phyloP scores from a whole-genome alignment of 345 rosid species.

The Hypericum perforatum region DNA sequence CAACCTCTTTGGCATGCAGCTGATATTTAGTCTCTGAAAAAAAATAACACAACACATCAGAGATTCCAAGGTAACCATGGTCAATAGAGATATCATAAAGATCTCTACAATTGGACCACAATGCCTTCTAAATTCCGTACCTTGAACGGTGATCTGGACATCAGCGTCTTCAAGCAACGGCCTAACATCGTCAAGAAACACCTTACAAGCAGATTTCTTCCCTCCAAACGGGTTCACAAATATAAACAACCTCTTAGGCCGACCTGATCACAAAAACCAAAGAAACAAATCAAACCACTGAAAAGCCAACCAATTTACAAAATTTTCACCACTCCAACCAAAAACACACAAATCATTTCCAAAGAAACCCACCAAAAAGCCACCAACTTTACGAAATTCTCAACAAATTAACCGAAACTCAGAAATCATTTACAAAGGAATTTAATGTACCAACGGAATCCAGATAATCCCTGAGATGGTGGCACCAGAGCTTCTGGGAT shows the following conservation, averaged over 20 bases:
- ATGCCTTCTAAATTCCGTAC: constrained; percentile 19
- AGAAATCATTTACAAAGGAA: background rate
- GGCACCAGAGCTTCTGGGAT: constrained; percentile 51
- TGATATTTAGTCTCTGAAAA: constrained; percentile 56
- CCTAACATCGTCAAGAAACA: constrained; percentile 54
- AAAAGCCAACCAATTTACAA: too few relatives aligned
- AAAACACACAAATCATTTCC: background rate
- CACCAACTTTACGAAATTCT: too few relatives aligned
- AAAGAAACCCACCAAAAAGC: too few relatives aligned
- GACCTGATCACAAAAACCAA: constrained; percentile 27
- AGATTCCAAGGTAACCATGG: too few relatives aligned
- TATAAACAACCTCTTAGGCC: constrained; percentile 66
- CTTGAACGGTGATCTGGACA: constrained; percentile 56
- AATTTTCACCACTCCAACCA: background rate
- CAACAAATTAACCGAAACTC: too few relatives aligned
- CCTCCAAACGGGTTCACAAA: constrained; percentile 90
- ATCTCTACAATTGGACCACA: background rate
- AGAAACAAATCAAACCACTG: background rate
- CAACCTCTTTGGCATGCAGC: constrained; percentile 78
- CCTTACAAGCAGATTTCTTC: constrained; percentile 54
- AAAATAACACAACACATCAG: background rate
- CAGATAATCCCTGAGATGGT: constrained; percentile 40
- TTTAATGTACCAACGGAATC: constrained; percentile 50
- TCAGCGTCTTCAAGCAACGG: constrained; percentile 77
- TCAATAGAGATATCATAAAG: background rate